Evolutionary conservation across 352 stramenopile genomes (phyloP).

Genomic region (Globisporangium perplexum): DNA sequence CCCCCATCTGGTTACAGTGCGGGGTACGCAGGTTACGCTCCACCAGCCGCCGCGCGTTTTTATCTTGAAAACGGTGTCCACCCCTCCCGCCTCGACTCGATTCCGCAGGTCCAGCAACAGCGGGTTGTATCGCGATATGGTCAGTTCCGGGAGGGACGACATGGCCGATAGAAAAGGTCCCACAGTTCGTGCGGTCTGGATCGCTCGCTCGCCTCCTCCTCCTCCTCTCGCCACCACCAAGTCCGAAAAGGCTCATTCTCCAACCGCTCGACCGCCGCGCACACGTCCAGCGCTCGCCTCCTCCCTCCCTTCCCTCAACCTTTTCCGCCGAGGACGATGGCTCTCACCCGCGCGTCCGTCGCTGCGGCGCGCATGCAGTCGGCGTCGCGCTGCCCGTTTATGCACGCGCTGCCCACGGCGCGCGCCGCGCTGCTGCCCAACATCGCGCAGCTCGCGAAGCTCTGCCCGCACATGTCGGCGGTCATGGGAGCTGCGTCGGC

Average conservation of each 20-base stretch:
- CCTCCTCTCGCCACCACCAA: neutral
- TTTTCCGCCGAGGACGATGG: slow-evolving; percentile 32
- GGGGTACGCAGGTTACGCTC: neutral
- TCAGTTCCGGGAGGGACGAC: too few relatives aligned
- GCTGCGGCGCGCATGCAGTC: slow-evolving; percentile 63
- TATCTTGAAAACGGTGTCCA: slow-evolving; percentile 6
- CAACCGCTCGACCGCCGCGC: slow-evolving; percentile 20
- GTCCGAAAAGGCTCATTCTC: slow-evolving; percentile 22
- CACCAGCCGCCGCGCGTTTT: slow-evolving; percentile 9
- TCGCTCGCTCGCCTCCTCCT: neutral
- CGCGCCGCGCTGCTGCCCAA: slow-evolving; percentile 78
- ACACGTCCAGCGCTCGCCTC: slow-evolving; percentile 1
- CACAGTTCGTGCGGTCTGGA: neutral
- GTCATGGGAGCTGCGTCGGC: slow-evolving; percentile 58
- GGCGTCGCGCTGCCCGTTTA: slow-evolving; percentile 78
- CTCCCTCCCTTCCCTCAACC: slow-evolving; percentile 8
- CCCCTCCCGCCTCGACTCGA: slow-evolving; percentile 1
- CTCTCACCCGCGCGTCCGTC: slow-evolving; percentile 64
- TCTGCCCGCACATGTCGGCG: slow-evolving; percentile 84
- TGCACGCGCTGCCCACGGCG: slow-evolving; percentile 67
- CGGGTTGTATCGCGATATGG: neutral
- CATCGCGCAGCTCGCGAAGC: slow-evolving; percentile 78
- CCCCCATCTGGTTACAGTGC: neutral
- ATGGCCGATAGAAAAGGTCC: neutral
- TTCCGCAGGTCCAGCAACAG: slow-evolving; percentile 11